Evolutionary conservation across 208 protist genomes (phyloP), one percentile per base, ranked within the genome.

Genomic region (Phytomonas serpens): DNA sequence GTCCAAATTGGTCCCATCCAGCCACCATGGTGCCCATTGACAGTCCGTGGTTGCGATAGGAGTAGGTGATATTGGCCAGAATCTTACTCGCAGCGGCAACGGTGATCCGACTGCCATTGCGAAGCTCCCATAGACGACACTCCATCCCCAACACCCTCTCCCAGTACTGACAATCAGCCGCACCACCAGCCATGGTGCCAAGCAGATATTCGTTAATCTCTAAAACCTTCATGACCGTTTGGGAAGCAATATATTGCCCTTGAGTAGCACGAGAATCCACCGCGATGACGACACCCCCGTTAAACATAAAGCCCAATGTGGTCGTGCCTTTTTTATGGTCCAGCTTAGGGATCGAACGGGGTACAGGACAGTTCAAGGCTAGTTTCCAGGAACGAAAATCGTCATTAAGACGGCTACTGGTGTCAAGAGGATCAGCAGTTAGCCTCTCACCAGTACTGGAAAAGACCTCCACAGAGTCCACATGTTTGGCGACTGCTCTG

Each of bases 101-200:
- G 30, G 98, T 98, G 76, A 99, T 99, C 61, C 97, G 83, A 68
- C 90, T 85, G 75, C 97, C 97, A 77, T 99, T 99, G 78, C 98
- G 88, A 61, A 97, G 78, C 82, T 96, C 89, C 87, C 89, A 97
- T 31, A 97, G 85, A 62, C 97, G 88, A 81, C 97, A 99, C 75
- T 97, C 88, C 80, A 93, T 88, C 23, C 95, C 95, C 7, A 99
- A 90, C 37, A 99, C 91, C 40, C 99, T 87, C 79, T 99, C 95
- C 99, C 99, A 99, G 88, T 97, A 99, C 70, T 97, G 86, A 88
- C 99, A 99, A 83, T 99, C 99, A 4, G 99, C 99, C 33, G 99
- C 99, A 87, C 99, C 99, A 71, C 98, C 97, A 63, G 99, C 99
- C 98, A 99, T 99, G 11, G 99, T 99, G 61, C 99, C 99, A 10